Conservation (phyloP, 805 yeast species). For the Ascoidea asiatica region DNA sequence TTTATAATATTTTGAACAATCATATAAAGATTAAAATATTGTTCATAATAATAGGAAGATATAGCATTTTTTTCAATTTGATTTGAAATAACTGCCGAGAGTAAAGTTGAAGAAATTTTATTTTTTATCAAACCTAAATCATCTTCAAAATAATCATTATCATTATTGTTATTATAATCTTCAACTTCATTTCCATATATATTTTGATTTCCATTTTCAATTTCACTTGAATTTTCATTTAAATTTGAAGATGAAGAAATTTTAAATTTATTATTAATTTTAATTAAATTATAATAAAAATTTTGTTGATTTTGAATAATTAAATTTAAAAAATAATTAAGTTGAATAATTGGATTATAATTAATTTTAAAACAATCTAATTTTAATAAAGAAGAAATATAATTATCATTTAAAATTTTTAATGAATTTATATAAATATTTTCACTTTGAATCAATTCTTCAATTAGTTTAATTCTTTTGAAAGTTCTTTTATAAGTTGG, state of each 20-base stretch:
- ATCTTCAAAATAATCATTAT: background rate
- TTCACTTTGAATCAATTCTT: conserved; percentile 38
- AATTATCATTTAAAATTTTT: conserved; percentile 26
- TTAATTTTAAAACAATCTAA: conserved; percentile 21
- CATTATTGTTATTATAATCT: background rate
- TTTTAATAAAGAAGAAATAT: conserved; percentile 24
- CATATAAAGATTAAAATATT: conserved; percentile 21
- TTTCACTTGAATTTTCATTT: background rate
- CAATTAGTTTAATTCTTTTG: conserved; percentile 19
- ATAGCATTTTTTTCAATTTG: conserved; percentile 15
- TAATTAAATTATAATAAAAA: conserved; percentile 17
- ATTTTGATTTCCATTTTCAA: conserved; percentile 14
- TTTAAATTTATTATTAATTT: conserved; percentile 3
- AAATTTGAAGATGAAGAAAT: conserved; percentile 1
- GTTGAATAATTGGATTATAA: conserved; percentile 17
- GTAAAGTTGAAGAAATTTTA: conserved; percentile 9
- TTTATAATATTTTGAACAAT: conserved; percentile 20
- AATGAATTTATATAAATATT: conserved; percentile 31
- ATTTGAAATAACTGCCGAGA: conserved; percentile 14
- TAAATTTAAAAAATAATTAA: conserved; percentile 13
- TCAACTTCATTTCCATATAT: conserved; percentile 1
- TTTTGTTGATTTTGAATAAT: conserved; percentile 20
- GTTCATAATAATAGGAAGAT: conserved; percentile 18
- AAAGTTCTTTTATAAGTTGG: conserved; percentile 10
- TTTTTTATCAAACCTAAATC: conserved; percentile 3